A percentile compares a stretch with the other conserved stretches of the same genome.
These are phyloP conservation scores for Globisporangium echinulatum DNA, from an alignment of 352 stramenopile species.

Conservation along the genomic window DNA sequence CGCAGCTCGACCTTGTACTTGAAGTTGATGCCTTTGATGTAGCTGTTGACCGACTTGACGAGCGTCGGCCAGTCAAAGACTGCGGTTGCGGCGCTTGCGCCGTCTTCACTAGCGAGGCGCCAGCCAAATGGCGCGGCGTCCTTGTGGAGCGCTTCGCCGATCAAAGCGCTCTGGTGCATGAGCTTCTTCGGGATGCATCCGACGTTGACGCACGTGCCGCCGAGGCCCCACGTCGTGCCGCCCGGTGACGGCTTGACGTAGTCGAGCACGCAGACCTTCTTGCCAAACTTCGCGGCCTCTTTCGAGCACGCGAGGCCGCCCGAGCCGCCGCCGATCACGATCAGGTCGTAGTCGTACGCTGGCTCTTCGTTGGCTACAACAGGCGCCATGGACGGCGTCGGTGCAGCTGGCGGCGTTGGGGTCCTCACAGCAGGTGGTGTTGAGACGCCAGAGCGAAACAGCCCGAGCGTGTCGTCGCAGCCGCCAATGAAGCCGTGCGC, in stretches of 20 bases:
- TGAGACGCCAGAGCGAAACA: slow-evolving; percentile 47
- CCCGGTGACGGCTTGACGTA: slow-evolving; percentile 90
- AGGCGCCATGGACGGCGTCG: neutral
- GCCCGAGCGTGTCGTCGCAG: slow-evolving; percentile 54
- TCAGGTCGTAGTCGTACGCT: slow-evolving; percentile 78
- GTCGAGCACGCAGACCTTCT: slow-evolving; percentile 95
- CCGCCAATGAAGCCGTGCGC: slow-evolving; percentile 53
- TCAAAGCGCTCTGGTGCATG: slow-evolving; percentile 94
- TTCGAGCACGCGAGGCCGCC: slow-evolving; percentile 94
- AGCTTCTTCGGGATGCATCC: slow-evolving; percentile 99
- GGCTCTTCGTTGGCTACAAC: slow-evolving; percentile 15
- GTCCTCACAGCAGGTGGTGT: slow-evolving; percentile 2
- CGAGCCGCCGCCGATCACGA: slow-evolving; percentile 77
- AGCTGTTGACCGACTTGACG: slow-evolving; percentile 92
- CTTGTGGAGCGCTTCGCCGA: slow-evolving; percentile 85
- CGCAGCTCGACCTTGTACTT: slow-evolving; percentile 96
- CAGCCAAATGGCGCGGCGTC: slow-evolving; percentile 90
- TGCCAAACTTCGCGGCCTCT: slow-evolving; percentile 89
- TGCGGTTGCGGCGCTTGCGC: too few relatives aligned
- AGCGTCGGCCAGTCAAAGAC: slow-evolving; percentile 90
- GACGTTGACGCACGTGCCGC: slow-evolving; percentile 98
- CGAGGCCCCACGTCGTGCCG: slow-evolving; percentile 88
- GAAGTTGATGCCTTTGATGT: slow-evolving; percentile 98
- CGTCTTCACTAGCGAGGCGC: slow-evolving; percentile 26
- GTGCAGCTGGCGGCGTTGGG: neutral